Evolutionary conservation across 2,329 filamentous ascomycete species (phyloP).

Genomic region (Pestalotiopsis sp.): DNA sequence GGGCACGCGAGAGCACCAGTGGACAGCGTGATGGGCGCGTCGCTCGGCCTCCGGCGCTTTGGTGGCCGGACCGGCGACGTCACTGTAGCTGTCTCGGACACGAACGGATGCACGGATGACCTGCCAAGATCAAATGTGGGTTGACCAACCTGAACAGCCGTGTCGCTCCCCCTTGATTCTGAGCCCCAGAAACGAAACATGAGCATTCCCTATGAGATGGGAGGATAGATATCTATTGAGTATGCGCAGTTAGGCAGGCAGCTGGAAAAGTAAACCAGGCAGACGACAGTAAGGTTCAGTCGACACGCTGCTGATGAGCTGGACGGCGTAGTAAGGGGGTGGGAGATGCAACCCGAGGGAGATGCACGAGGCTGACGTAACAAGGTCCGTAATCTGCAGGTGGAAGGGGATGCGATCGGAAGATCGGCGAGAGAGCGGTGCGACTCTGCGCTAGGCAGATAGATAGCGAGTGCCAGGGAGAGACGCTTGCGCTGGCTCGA

Average conservation of each 20-base stretch:
- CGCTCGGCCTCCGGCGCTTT: constrained; percentile 34
- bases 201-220: constrained; percentile 40
- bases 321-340: constrained; percentile 19
- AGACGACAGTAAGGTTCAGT: constrained; percentile 6
- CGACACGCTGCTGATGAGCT: constrained; percentile 8
- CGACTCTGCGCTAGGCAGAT: constrained; percentile 9
- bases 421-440: constrained; percentile 15
- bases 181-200: constrained; percentile 67
- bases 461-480: neutral
- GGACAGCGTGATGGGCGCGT: constrained; percentile 34
- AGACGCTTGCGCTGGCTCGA: constrained; percentile 1
- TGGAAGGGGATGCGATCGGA: constrained; percentile 13
- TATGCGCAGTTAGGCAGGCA: constrained; percentile 4
- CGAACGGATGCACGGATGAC: constrained; percentile 33
- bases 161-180: constrained; percentile 60
- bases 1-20: constrained; percentile 24
- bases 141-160: constrained; percentile 45
- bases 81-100: constrained; percentile 27
- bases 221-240: neutral
- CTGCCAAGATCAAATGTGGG: constrained; percentile 40
- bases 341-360: constrained; percentile 27
- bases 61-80: constrained; percentile 28
- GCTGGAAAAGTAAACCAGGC: constrained; percentile 11
- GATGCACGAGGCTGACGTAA: constrained; percentile 35
- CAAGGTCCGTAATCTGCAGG: constrained; percentile 18